Base-by-base conservation (phyloP, 2,329 filamentous ascomycete species). In the Cladophialophora yegresii region DNA sequence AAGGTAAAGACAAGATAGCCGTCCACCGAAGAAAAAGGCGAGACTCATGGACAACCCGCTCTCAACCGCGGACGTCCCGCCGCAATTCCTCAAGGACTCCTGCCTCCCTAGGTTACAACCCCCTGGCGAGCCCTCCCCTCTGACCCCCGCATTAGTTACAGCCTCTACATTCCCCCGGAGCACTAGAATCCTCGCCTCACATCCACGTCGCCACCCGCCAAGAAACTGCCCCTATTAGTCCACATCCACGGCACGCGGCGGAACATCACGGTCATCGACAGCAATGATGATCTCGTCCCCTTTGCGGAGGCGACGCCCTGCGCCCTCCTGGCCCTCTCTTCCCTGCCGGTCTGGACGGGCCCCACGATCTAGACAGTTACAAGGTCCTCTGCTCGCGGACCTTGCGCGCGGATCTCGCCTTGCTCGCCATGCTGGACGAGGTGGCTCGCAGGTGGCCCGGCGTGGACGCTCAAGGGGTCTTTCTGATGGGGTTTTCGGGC, bases 361-460 rank as follows among this genome's bases (percentile, higher is more conserved):
- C 71, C 6, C 69, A 72, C 47, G 73, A 75, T 64, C 33, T 75
- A 32, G 70, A 74, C 59, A 72, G 67, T 3, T 75, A 75, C 60
- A 75, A 73, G 60, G 13, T 70, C 28, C 65, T 75, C 20, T 66
- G 61, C 9, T 70, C 71, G 4, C 57, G 45, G 53, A 70, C 64
- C 0, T 51, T 73, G 32, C 70, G 69, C 3, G 73, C 70, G 1
- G 74, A 75, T 54, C 65, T 72, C 3, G 72, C 71, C 12, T 63
- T 75, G 3, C 40, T 74, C 49, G 64, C 67, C 6, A 75, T 76
- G 12, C 64, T 75, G 2, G 72, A 75, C n/a, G 74, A 76, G 65
- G 67, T 75, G 4, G 64, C 66, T 8, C 3, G 32, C 4, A 62
- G 72, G 16, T 75, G 72, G 72, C 72, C 71, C 0, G 73, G 72